Percentiles rank a stretch among this genome's conserved stretches.
Evolutionary conservation across 2,329 filamentous ascomycete species (phyloP).

Genomic region (Colletotrichum gigasporum): DNA sequence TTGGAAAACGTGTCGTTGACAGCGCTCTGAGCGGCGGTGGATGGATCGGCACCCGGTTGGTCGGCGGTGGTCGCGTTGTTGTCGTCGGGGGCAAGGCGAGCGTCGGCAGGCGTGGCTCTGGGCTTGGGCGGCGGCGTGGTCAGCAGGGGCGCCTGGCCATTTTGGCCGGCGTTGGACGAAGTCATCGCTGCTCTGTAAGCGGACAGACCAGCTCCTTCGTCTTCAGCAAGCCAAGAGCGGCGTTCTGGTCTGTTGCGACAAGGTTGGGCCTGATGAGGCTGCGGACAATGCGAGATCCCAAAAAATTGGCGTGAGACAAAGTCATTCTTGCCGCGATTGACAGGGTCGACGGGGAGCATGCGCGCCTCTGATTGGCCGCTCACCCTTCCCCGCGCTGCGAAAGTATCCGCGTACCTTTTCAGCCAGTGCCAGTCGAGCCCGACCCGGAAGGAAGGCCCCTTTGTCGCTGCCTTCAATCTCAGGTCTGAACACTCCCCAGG

Average conservation of each 20-base stretch:
- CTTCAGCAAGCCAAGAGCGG: conserved; percentile 39
- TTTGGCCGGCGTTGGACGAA: conserved; percentile 62
- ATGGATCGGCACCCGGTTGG: conserved; percentile 31
- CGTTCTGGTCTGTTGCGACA: conserved; percentile 32
- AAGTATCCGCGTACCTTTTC: conserved; percentile 18
- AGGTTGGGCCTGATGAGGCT: conserved; percentile 24
- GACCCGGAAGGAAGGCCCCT: neutral
- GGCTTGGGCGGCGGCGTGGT: conserved; percentile 32
- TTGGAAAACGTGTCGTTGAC: conserved; percentile 6
- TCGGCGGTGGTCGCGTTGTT: conserved; percentile 28
- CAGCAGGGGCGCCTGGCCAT: conserved; percentile 37
- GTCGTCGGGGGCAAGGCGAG: conserved; percentile 25
- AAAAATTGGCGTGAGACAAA: conserved; percentile 32
- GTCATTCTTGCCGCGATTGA: conserved; percentile 28
- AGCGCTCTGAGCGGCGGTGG: neutral
- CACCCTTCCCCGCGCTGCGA: conserved; percentile 32
- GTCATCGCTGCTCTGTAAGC: conserved; percentile 64
- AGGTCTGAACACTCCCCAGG: neutral
- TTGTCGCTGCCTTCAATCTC: conserved; percentile 2
- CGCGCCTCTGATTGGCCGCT: conserved; percentile 26
- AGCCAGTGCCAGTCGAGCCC: neutral
- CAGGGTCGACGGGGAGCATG: conserved; percentile 25
- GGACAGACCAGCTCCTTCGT: conserved; percentile 64
- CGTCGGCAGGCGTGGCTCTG: conserved; percentile 1
- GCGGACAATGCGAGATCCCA: conserved; percentile 28